Conservation (phyloP, 306 rosid genomes). For the Corylus heterophylla region DNA sequence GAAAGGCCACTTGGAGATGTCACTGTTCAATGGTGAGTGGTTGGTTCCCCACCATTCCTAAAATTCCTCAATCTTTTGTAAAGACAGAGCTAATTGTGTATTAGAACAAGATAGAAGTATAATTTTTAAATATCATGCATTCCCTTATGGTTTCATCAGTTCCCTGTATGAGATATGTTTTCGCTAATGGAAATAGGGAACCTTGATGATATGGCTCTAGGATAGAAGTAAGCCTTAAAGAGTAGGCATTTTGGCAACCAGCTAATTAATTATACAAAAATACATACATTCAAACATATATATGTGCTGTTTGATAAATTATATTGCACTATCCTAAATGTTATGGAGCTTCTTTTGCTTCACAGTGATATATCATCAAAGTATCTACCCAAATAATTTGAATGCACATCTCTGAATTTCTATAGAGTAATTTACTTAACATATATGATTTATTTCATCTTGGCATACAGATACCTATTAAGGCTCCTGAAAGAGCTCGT, state of each 20-base stretch:
- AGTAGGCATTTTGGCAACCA: no score
- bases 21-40: background rate
- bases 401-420: slow-evolving; percentile 13
- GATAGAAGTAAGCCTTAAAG: no score
- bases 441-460: slow-evolving; percentile 9
- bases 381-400: background rate
- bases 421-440: slow-evolving; percentile 11
- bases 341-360: background rate
- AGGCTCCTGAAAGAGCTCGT: slow-evolving; percentile 90
- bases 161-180: background rate
- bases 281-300: no score
- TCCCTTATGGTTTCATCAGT: background rate
- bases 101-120: background rate
- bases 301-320: no score
- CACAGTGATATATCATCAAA: background rate
- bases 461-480: slow-evolving; percentile 70
- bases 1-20: background rate
- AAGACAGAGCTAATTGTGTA: background rate
- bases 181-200: background rate
- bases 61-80: background rate
- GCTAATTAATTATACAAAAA: no score
- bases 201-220: background rate
- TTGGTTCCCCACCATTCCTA: background rate
- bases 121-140: background rate
- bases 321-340: background rate